Conservation (phyloP, 1,284 basidiomycete species). For the Athelia psychrophila region DNA sequence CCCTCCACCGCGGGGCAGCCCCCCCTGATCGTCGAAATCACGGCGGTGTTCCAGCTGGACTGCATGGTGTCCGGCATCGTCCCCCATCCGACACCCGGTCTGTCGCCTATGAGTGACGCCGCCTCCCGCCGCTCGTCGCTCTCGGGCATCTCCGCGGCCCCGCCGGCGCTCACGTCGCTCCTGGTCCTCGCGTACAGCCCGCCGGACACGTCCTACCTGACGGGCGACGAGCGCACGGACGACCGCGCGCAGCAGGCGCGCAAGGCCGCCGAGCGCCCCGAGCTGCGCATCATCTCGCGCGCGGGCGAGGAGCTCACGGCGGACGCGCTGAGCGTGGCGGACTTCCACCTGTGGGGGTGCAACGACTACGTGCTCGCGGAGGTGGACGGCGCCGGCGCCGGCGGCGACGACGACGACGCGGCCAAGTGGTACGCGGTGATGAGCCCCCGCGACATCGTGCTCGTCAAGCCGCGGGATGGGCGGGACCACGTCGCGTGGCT, state of each 20-base stretch:
- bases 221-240: slow-evolving; percentile 56
- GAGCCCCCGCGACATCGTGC: slow-evolving; percentile 83
- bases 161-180: slow-evolving; percentile 60
- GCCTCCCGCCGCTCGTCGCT: slow-evolving; percentile 17
- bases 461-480: slow-evolving; percentile 84
- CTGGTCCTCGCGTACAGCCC: slow-evolving; percentile 83
- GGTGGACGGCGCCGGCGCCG: slow-evolving; percentile 31
- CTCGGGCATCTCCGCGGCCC: slow-evolving; percentile 18
- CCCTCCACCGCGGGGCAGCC: slow-evolving; percentile 42
- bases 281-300: slow-evolving; percentile 88
- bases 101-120: slow-evolving; percentile 19
- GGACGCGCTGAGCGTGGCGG: slow-evolving; percentile 80
- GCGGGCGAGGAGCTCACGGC: slow-evolving; percentile 87
- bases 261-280: slow-evolving; percentile 84
- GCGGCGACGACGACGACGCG: slow-evolving; percentile 13
- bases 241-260: slow-evolving; percentile 74
- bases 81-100: slow-evolving; percentile 54
- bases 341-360: slow-evolving; percentile 85
- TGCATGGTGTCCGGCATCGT: slow-evolving; percentile 94
- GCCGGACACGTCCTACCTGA: slow-evolving; percentile 56
- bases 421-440: slow-evolving; percentile 70
- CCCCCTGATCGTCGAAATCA: slow-evolving; percentile 79
- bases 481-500: slow-evolving; percentile 94
- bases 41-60: slow-evolving; percentile 90
- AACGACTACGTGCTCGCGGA: slow-evolving; percentile 85